A percentile compares a stretch with the other conserved stretches of the same genome.
phyloP scores from a whole-genome alignment of 2,329 filamentous ascomycete genomes.

The Ophiostoma pallidulum region DNA sequence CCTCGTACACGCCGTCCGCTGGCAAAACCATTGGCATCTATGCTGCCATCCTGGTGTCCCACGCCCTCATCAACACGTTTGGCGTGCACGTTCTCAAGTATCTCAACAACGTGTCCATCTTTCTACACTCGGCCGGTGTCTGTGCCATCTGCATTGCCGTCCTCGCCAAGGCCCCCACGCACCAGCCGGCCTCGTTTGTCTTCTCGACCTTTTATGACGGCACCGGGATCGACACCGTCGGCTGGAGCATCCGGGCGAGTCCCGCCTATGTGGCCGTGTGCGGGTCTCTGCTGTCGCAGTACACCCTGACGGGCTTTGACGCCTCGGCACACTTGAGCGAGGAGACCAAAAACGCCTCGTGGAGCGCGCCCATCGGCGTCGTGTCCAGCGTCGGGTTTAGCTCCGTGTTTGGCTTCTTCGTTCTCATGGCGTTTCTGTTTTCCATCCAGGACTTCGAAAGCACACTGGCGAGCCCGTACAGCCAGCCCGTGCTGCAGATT shows the following conservation, averaged over 20 bases:
- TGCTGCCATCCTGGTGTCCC: conserved; percentile 44
- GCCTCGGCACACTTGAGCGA: conserved; percentile 48
- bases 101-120: conserved; percentile 47
- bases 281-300: conserved; percentile 45
- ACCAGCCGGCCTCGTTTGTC: conserved; percentile 46
- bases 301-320: conserved; percentile 38
- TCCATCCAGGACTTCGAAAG: conserved; percentile 46
- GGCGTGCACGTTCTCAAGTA: conserved; percentile 46
- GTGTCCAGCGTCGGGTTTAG: conserved; percentile 47
- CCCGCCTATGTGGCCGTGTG: conserved; percentile 45
- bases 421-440: conserved; percentile 48
- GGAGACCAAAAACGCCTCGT: conserved; percentile 46
- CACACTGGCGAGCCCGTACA: conserved; percentile 35
- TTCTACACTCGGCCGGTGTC: conserved; percentile 44
- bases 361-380: conserved; percentile 49
- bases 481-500: conserved; percentile 49
- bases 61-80: conserved; percentile 48
- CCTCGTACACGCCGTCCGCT: conserved; percentile 31
- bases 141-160: conserved; percentile 44
- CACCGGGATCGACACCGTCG: conserved; percentile 36
- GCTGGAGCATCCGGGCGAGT: conserved; percentile 44
- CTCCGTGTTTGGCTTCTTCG: conserved; percentile 48
- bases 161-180: conserved; percentile 46
- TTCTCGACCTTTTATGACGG: conserved; percentile 45
- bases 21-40: conserved; percentile 48